Conservation (phyloP, 352 stramenopile genomes). For the Phytophthora hybrid region DNA sequence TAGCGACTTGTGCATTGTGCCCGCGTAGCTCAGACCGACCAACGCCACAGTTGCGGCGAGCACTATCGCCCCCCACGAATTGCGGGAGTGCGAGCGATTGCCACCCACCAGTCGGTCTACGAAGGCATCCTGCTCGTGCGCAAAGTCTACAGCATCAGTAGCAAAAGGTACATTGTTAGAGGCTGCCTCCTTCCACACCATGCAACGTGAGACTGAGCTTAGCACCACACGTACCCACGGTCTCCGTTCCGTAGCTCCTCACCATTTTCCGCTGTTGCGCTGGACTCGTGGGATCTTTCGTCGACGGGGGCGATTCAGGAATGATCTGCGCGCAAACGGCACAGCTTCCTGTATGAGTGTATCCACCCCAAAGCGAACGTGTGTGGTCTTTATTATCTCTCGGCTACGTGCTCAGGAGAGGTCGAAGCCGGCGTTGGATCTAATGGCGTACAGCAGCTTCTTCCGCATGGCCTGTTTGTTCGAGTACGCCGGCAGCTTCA, state of each 20-base stretch:
- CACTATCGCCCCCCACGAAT: conserved; percentile 3
- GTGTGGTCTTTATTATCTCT: conserved; percentile 8
- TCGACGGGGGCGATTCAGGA: conserved; percentile 8
- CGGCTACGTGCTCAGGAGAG: conserved; percentile 76
- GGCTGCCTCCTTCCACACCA: too few species aligned
- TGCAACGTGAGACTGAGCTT: too few species aligned
- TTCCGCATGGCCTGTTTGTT: conserved; percentile 93
- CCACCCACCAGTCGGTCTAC: not conserved
- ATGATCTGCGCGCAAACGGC: conserved; percentile 24
- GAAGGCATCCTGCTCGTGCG: conserved; percentile 19
- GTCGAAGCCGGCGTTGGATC: conserved; percentile 97
- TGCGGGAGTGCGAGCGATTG: not conserved
- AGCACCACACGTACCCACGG: not conserved
- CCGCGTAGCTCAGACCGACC: conserved; percentile 17
- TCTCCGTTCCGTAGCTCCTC: conserved; percentile 8
- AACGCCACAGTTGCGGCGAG: conserved; percentile 9
- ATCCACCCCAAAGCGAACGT: not conserved
- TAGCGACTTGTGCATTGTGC: conserved; percentile 25
- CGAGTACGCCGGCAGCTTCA: conserved; percentile 98
- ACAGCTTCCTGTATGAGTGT: conserved; percentile 15
- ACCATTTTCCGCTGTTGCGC: conserved; percentile 25
- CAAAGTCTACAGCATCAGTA: conserved; percentile 19
- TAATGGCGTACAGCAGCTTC: conserved; percentile 97
- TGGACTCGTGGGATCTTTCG: conserved; percentile 13
- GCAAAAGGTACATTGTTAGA: not conserved